Evolutionary conservation across 805 yeast genomes (phyloP), one percentile per base, ranked within the genome.

Genomic region (Lipomyces mesembrius): DNA sequence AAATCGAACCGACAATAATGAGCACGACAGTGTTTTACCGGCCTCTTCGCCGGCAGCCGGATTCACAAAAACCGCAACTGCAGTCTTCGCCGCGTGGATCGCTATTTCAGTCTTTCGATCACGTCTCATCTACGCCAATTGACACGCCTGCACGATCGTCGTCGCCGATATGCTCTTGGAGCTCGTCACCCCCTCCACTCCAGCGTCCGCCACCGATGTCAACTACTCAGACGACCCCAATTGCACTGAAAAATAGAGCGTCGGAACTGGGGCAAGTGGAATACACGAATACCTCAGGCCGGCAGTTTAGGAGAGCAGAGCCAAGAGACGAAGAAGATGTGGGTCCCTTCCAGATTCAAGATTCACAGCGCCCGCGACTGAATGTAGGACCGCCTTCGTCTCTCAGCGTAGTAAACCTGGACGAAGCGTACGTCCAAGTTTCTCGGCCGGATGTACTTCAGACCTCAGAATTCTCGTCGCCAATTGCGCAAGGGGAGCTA

Each of bases 11-110:
- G 22, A 43, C 49, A 43, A n/a, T 43, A 43, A 43, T 43, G 49
- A 43, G 49, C 49, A 43, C 49, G 22, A n/a, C 49, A n/a, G 49
- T 43, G 49, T 43, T 43, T 43, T 43, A 43, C 49, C 49, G 25
- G 22, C 49, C 22, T 43, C 49, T 43, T n/a, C 6, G 22, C 3
- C 11, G 9, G 22, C 49, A n/a, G 22, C 22, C 2, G 49, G 8
- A 43, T 43, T n/a, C 49, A 4, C 8, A 5, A 17, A 8, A 43
- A 43, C 11, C n/a, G 7, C 8, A 43, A 17, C 49, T 12, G n/a
- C 22, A 7, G 49, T 17, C 20, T 43, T 43, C 49, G 20, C 49
- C n/a, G 9, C 22, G 49, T 17, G 49, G 49, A n/a, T 3, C 8
- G 49, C 22, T 2, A 17, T 43, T 8, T 5, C 49, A 43, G 22